phyloP scores from a whole-genome alignment of 2,329 filamentous ascomycete genomes.

The Graphilbum ipis-grandicollis region DNA sequence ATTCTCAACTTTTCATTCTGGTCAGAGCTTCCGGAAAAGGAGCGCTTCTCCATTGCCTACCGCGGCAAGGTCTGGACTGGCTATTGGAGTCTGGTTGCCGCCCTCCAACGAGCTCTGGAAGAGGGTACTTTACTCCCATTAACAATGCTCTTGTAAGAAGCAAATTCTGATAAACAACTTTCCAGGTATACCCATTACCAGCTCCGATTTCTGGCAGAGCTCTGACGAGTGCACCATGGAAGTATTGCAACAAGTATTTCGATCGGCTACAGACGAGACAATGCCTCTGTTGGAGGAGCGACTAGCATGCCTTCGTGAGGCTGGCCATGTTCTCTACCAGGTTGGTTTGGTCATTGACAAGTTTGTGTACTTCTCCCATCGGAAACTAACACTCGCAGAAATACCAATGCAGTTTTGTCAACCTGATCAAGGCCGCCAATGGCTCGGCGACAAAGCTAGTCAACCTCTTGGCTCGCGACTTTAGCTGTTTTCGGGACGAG shows the following conservation, averaged over 20 bases:
- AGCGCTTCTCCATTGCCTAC: conserved; percentile 73
- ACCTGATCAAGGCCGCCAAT: conserved; percentile 56
- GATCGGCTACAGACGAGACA: conserved; percentile 69
- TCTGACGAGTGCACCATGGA: conserved; percentile 61
- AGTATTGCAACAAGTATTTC: conserved; percentile 59
- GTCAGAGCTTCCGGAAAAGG: conserved; percentile 52
- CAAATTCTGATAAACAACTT: background rate
- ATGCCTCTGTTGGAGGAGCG: conserved; percentile 73
- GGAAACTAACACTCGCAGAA: conserved; percentile 32
- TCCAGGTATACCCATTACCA: conserved; percentile 71
- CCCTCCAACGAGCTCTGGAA: conserved; percentile 71
- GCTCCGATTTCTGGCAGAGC: conserved; percentile 70
- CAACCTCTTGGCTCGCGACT: conserved; percentile 67
- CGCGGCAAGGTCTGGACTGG: conserved; percentile 72
- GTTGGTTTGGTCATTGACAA: conserved; percentile 27
- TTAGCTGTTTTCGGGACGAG: conserved; percentile 75
- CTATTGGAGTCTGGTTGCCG: conserved; percentile 86
- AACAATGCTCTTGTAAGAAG: background rate
- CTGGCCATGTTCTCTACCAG: conserved; percentile 62
- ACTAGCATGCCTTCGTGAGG: conserved; percentile 64
- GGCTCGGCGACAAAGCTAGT: conserved; percentile 71
- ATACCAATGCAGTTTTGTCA: conserved; percentile 57
- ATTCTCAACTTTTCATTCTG: conserved; percentile 95
- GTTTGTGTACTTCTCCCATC: too few relatives aligned
- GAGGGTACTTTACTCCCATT: conserved; percentile 38